Evolutionary conservation across 441 rosid species (phyloP).

Genomic region (Capsella rubella): DNA sequence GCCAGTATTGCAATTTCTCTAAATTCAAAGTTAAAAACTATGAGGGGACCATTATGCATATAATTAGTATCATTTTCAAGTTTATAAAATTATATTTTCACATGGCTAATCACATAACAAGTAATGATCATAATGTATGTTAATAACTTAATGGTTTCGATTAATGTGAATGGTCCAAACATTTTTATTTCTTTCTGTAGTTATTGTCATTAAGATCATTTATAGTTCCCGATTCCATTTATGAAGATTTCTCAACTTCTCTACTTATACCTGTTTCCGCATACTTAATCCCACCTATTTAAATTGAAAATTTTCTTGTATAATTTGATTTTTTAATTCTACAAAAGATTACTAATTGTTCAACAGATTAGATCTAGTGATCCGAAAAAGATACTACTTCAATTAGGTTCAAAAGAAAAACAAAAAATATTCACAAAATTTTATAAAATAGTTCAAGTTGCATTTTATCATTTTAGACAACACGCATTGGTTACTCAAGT

Average conservation of each 20-base stretch:
- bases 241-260: neutral
- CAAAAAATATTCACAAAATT: neutral
- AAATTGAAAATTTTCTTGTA: neutral
- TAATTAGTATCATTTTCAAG: constrained; percentile 24
- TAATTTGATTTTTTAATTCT: neutral
- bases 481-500: constrained; percentile 20
- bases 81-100: constrained; percentile 10
- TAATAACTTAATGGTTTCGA: constrained; percentile 26
- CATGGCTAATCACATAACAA: constrained; percentile 38
- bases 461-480: neutral
- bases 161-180: constrained; percentile 37
- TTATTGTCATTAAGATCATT: constrained; percentile 40
- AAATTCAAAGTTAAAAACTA: neutral
- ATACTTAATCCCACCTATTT: neutral
- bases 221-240: constrained; percentile 27
- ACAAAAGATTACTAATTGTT: neutral
- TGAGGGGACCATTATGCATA: constrained; percentile 36
- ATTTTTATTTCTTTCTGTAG: constrained; percentile 21
- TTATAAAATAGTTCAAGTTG: constrained; percentile 23
- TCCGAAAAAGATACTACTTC: neutral
- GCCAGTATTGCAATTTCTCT: constrained; percentile 7
- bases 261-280: constrained; percentile 1
- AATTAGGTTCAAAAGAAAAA: neutral
- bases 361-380: constrained; percentile 5
- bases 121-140: constrained; percentile 26